A percentile compares a stretch with the other conserved stretches of the same genome.
phyloP scores from a whole-genome alignment of 2,329 filamentous ascomycete species.

The Nemania sp. region DNA sequence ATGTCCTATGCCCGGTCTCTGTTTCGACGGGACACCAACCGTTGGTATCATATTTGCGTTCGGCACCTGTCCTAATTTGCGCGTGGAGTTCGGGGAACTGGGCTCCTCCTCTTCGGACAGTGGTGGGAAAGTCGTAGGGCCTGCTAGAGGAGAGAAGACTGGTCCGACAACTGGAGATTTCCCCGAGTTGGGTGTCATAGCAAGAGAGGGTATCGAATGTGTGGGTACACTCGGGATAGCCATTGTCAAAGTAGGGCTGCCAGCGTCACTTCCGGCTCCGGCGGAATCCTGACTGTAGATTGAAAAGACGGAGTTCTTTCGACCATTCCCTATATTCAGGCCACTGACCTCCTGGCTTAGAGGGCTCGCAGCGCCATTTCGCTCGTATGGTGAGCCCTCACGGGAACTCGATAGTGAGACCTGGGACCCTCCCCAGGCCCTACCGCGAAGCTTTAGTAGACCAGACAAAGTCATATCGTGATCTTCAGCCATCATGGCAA shows the following conservation, averaged over 20 bases:
- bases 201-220: constrained; percentile 31
- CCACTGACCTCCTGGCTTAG: constrained; percentile 39
- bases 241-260: constrained; percentile 56
- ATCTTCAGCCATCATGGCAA: constrained; percentile 69
- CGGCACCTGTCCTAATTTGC: constrained; percentile 15
- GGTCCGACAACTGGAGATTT: constrained; percentile 29
- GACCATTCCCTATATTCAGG: constrained; percentile 40
- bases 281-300: constrained; percentile 51
- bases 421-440: constrained; percentile 81
- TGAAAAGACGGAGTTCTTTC: constrained; percentile 56
- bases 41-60: constrained; percentile 31
- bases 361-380: constrained; percentile 52
- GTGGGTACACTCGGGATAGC: constrained; percentile 38
- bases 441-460: constrained; percentile 71
- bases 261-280: constrained; percentile 49
- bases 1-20: constrained; percentile 42
- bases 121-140: constrained; percentile 41
- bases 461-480: constrained; percentile 74
- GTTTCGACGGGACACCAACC: constrained; percentile 30
- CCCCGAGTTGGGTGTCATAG: constrained; percentile 32
- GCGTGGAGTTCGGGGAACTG: constrained; percentile 14
- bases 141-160: constrained; percentile 32
- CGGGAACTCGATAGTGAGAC: constrained; percentile 67
- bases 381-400: constrained; percentile 41
- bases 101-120: constrained; percentile 46